Evolutionary conservation across 345 rosid genomes (phyloP).

Genomic region (Raphanus raphanistrum): DNA sequence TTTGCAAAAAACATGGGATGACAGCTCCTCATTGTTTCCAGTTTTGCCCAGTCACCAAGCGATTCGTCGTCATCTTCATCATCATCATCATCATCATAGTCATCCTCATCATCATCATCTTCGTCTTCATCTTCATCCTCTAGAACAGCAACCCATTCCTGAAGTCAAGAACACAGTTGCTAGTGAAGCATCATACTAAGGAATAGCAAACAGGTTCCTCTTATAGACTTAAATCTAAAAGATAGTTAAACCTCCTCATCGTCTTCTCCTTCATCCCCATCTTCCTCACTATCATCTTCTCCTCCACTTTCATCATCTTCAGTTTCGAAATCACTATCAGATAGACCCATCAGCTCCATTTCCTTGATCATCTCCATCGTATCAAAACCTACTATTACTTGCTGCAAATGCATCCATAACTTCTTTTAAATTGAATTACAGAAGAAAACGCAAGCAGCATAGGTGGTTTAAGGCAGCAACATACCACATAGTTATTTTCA

Average conservation of each 20-base stretch:
- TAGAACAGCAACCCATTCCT: conserved; percentile 78
- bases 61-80: conserved; percentile 59
- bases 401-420: conserved; percentile 55
- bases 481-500: conserved; percentile 77
- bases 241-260: conserved; percentile 53
- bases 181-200: conserved; percentile 14
- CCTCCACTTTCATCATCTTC: conserved; percentile 63
- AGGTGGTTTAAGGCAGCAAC: conserved; percentile 12
- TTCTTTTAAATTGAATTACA: background rate
- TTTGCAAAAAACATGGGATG: conserved; percentile 95
- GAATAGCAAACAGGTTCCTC: conserved; percentile 3
- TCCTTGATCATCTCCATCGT: conserved; percentile 71
- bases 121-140: conserved; percentile 56
- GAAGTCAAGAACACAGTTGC: conserved; percentile 28
- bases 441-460: background rate
- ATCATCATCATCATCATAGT: conserved; percentile 48
- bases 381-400: conserved; percentile 86
- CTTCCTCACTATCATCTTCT: conserved; percentile 55
- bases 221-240: background rate
- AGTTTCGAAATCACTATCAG: conserved; percentile 70
- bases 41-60: conserved; percentile 85
- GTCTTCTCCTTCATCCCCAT: conserved; percentile 44
- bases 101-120: conserved; percentile 1
- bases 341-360: conserved; percentile 63
- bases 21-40: conserved; percentile 85